phyloP scores from a whole-genome alignment of 176 grass and related monocot genomes.

The Oryza glumipatula region DNA sequence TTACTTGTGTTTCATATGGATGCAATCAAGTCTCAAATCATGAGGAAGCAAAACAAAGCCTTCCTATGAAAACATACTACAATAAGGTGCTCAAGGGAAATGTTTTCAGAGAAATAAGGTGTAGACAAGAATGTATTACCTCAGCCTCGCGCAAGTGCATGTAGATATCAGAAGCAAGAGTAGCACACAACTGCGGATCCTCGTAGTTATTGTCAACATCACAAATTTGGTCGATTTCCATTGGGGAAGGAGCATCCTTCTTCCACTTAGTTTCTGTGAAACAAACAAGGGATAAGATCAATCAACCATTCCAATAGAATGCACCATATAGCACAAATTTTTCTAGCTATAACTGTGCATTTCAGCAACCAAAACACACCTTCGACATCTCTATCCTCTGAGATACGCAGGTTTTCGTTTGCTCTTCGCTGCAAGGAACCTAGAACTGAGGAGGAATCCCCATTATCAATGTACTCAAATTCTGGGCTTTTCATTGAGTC shows the following conservation, averaged over 20 bases:
- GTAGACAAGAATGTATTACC: constrained; percentile 48
- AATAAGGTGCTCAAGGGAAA: constrained; percentile 11
- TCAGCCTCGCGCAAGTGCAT: constrained; percentile 86
- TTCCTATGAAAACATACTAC: neutral
- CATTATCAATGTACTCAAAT: constrained; percentile 93
- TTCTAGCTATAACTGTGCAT: constrained; percentile 13
- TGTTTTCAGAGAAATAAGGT: neutral
- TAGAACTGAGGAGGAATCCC: constrained; percentile 58
- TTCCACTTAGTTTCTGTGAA: constrained; percentile 61
- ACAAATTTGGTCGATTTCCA: constrained; percentile 67
- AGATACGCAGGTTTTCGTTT: constrained; percentile 79
- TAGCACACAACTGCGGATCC: constrained; percentile 86
- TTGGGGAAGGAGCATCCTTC: constrained; percentile 53
- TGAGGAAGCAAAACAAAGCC: no score
- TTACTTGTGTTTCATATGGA: neutral
- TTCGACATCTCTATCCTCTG: constrained; percentile 54
- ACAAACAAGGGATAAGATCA: neutral
- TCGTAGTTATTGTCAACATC: constrained; percentile 66
- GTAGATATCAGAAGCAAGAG: constrained; percentile 94
- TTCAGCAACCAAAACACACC: constrained; percentile 53
- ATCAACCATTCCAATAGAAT: constrained; percentile 21
- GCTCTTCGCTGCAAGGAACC: constrained; percentile 74
- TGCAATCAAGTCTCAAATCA: neutral
- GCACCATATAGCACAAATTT: neutral
- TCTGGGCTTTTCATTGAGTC: constrained; percentile 97